Evolutionary conservation across 2,329 filamentous ascomycete genomes (phyloP), one percentile per base, ranked within the genome.

Genomic region (Colletotrichum sp.): DNA sequence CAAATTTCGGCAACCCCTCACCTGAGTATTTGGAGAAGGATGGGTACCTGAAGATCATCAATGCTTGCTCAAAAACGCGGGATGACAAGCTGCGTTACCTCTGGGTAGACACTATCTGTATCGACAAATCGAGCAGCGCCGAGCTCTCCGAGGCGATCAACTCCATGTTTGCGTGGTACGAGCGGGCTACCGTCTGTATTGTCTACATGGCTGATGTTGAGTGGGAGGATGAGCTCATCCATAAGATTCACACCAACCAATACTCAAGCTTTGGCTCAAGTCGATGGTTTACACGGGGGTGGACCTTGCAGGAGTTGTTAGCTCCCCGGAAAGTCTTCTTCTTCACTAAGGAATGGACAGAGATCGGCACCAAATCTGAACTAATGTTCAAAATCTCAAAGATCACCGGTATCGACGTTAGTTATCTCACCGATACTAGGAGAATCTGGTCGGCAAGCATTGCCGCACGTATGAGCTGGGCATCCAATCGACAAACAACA

Each of bases 281-380:
- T 63, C 78, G 81, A 8, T 85, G 84, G 83, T 85, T 85, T 68
- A 81, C 79, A 1, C 78, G 88, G 90, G 83, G 83, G n/a, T 90
- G 92, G 80, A 94, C 92, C 0, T 85, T 93, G 77, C 93, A 93
- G 81, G 92, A 95, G 82, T 92, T 94, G 0, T 87, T 95, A 6
- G 93, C 84, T 0, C 83, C 83, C 1, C 21, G 18, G 2, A 55
- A 75, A 1, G 24, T 85, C 1, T 26, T 75, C 5, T 85, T 87
- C 73, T 85, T 80, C 76, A 77, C 82, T 48, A 13, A 18, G 0
- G 60, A 66, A 4, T 86, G 83, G 84, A 26, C 36, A 0, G 68
- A 57, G 2, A 71, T 83, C 3, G 83, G 83, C 3, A 79, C 77
- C 3, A 83, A 80, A 64, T 26, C 55, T 4, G 65, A 72, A 1